Evolutionary conservation across 1,284 basidiomycete species (phyloP).

Genomic region (Cryptococcus depauperatus): DNA sequence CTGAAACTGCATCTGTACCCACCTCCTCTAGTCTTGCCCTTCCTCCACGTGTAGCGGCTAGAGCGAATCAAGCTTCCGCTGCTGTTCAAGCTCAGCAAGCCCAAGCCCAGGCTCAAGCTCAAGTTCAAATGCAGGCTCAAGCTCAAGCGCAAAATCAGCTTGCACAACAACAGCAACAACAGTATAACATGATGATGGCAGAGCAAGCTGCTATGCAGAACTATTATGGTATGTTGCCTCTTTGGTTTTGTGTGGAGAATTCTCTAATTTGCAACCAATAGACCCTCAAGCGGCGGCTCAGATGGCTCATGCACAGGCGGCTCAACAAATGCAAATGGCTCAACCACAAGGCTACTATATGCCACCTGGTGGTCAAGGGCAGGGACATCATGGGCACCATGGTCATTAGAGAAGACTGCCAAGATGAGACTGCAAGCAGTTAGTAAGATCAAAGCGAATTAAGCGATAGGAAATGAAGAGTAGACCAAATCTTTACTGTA

Average conservation of each 20-base stretch:
- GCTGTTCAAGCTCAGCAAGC: slow-evolving; percentile 15
- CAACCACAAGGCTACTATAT: slow-evolving; percentile 35
- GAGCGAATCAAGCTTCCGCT: slow-evolving; percentile 12
- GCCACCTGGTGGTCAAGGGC: slow-evolving; percentile 24
- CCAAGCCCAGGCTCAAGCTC: slow-evolving; percentile 45
- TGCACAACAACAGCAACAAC: slow-evolving; percentile 36
- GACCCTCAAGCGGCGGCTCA: slow-evolving; percentile 32
- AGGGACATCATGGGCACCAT: slow-evolving; percentile 13
- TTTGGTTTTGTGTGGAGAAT: not conserved
- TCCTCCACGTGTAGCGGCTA: slow-evolving; percentile 22
- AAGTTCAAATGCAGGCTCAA: slow-evolving; percentile 38
- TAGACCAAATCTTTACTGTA: too few relatives aligned
- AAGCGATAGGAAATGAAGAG: too few relatives aligned
- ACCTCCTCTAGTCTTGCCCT: slow-evolving; percentile 36
- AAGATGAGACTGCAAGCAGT: too few relatives aligned
- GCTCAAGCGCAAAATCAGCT: slow-evolving; percentile 44
- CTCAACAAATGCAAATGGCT: slow-evolving; percentile 31
- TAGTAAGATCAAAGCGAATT: too few relatives aligned
- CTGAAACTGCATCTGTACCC: slow-evolving; percentile 34
- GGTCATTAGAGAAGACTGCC: too few relatives aligned
- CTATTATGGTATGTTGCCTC: slow-evolving; percentile 29
- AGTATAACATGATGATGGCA: slow-evolving; percentile 23
- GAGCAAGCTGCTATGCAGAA: slow-evolving; percentile 24
- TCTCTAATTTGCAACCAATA: slow-evolving; percentile 4
- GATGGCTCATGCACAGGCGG: slow-evolving; percentile 41